Evolutionary conservation across 2,329 filamentous ascomycete species (phyloP).

Genomic region (Byssothecium circinans): DNA sequence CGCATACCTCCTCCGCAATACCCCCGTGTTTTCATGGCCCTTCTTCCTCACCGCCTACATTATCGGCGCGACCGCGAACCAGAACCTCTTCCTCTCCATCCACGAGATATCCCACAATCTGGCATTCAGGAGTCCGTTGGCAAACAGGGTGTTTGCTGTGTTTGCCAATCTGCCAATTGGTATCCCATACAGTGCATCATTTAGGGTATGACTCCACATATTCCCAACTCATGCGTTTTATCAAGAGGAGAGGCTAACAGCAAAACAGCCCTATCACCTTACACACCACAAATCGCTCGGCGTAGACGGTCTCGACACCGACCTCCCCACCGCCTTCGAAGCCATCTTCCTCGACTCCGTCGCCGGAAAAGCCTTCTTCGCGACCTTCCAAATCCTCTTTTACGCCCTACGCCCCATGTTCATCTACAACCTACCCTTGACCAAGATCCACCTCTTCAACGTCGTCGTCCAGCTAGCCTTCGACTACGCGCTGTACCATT

Average conservation of each 20-base stretch:
- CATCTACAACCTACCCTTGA: constrained; percentile 86
- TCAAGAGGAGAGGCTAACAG: constrained; percentile 25
- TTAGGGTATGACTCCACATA: constrained; percentile 65
- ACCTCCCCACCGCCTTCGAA: constrained; percentile 89
- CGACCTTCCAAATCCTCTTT: constrained; percentile 98
- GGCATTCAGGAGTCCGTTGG: constrained; percentile 77
- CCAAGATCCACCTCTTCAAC: constrained; percentile 81
- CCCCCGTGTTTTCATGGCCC: constrained; percentile 76
- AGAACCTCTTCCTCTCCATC: constrained; percentile 97
- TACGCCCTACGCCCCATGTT: constrained; percentile 96
- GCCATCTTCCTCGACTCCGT: constrained; percentile 92
- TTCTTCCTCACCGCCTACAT: constrained; percentile 89
- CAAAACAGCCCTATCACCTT: constrained; percentile 82
- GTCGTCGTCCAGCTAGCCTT: constrained; percentile 75
- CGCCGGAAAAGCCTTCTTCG: constrained; percentile 96
- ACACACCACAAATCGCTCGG: constrained; percentile 99
- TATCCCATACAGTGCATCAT: constrained; percentile 92
- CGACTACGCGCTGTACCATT: constrained; percentile 68
- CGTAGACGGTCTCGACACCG: constrained; percentile 92
- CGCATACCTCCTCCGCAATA: constrained; percentile 75
- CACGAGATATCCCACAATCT: constrained; percentile 99
- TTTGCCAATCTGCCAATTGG: constrained; percentile 96
- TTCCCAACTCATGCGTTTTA: no score
- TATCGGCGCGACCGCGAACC: constrained; percentile 91
- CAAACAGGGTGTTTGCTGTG: constrained; percentile 85